A percentile compares a stretch with the other conserved stretches of the same genome.
phyloP scores from a whole-genome alignment of 495 filamentous ascomycete genomes.

The Penicillium waksmanii region DNA sequence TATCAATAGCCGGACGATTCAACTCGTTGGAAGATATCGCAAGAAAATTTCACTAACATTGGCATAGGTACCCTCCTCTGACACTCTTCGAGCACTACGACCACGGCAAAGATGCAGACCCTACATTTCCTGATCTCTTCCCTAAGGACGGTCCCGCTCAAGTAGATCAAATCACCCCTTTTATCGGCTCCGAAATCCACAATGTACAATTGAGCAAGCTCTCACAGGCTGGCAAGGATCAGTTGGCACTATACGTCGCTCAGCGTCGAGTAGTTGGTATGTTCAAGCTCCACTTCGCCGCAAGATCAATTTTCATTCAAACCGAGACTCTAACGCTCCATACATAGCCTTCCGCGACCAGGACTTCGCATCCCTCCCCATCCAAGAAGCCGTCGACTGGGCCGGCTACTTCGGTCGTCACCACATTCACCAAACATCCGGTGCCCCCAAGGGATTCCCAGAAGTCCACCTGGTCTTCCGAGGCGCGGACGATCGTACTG shows the following conservation, averaged over 20 bases:
- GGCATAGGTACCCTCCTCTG: conserved; percentile 45
- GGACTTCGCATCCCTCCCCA: conserved; percentile 60
- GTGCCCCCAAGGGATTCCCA: conserved; percentile 60
- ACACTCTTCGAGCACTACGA: conserved; percentile 52
- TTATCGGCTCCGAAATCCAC: conserved; percentile 58
- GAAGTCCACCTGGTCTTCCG: conserved; percentile 66
- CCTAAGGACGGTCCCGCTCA: conserved; percentile 40
- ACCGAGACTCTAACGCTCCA: conserved; percentile 7
- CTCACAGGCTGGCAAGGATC: conserved; percentile 55
- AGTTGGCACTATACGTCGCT: conserved; percentile 60
- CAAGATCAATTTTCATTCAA: not conserved
- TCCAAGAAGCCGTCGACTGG: conserved; percentile 58
- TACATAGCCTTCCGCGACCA: conserved; percentile 62
- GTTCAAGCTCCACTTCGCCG: not conserved
- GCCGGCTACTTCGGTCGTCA: conserved; percentile 65
- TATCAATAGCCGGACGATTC: not conserved
- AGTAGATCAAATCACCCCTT: conserved; percentile 54
- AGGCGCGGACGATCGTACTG: conserved; percentile 54
- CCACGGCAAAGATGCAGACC: conserved; percentile 55
- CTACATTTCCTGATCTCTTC: conserved; percentile 55
- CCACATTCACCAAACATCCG: conserved; percentile 66
- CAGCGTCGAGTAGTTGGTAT: conserved; percentile 59
- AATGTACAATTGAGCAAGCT: conserved; percentile 61
- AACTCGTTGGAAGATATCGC: not conserved
- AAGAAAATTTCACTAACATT: conserved; percentile 2